Base-by-base conservation (phyloP, 352 stramenopile genomes). In the Phytopythium boreale region DNA sequence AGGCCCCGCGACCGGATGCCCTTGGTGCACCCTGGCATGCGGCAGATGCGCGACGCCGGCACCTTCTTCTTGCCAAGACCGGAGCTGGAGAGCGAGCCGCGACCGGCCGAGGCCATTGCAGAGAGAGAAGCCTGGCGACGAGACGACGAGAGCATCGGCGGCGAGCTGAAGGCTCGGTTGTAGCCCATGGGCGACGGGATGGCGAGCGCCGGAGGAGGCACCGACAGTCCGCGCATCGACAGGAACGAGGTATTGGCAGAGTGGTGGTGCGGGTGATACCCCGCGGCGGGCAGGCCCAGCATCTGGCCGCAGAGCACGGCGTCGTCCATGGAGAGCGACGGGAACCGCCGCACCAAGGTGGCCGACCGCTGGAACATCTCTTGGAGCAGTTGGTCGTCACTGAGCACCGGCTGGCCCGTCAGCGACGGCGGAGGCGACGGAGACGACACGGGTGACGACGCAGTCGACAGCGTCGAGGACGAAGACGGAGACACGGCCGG, bases 1-100 rank as follows among this genome's bases (percentile, higher is more conserved):
- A 95, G 74, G 0, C 88, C 88, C 5, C 82, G 76, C 44, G 87
- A 95, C 29, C 84, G 84, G 59, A 93, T 92, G 22, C 84, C 83
- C 69, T 93, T 93, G n/a, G 72, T 87, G 68, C 87, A 95, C 2
- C 78, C 82, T 10, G 72, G 57, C 65, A 93, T 80, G 49, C 85
- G 87, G 71, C 87, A 95, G 57, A 93, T 88, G 29, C 87, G 84
- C 7, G 84, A 82, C 17, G 79, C 76, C n/a, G 78, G 72, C 36
- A 76, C 85, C 51, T 80, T 84, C 70, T 88, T 90, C 66, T 59
- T 68, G 5, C 62, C 66, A 36, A 66, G 69, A 44, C 72, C 60
- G 44, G 69, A 68, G 22, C 2, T 11, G 11, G 36, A 29, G 66
- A 69, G 43, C 66, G 68, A 58, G 34, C 51, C 12, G 63, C 66